Conservation (phyloP, 139 green algal genomes). For the Ettlia oleoabundans region DNA sequence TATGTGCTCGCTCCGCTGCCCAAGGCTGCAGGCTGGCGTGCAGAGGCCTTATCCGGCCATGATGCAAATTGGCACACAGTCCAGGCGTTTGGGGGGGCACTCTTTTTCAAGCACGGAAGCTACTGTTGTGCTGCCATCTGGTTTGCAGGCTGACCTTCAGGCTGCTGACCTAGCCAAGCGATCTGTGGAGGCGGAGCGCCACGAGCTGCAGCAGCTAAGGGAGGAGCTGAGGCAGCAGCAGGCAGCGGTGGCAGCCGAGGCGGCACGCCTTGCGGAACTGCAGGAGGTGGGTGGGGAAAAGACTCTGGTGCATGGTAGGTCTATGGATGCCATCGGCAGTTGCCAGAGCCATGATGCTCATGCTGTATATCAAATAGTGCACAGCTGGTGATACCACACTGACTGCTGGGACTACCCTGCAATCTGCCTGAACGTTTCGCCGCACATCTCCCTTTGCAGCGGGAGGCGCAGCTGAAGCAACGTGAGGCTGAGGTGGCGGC, state of each 20-base stretch:
- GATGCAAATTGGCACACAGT: background rate
- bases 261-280: slow-evolving; percentile 15
- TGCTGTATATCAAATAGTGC: background rate
- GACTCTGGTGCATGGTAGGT: background rate
- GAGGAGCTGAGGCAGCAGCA: slow-evolving; percentile 22
- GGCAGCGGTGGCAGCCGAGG: slow-evolving; percentile 21
- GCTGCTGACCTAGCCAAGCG: slow-evolving; percentile 34
- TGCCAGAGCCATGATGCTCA: background rate
- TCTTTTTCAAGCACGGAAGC: too few relatives aligned
- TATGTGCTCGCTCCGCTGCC: too few relatives aligned
- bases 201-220: slow-evolving; percentile 1
- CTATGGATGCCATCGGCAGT: background rate
- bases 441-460: background rate
- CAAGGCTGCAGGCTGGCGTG: too few relatives aligned
- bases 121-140: background rate
- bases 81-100: too few relatives aligned
- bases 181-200: slow-evolving; percentile 3
- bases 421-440: background rate
- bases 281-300: slow-evolving; percentile 7
- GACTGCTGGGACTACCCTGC: too few relatives aligned
- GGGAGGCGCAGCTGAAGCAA: slow-evolving; percentile 13
- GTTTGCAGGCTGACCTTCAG: slow-evolving; percentile 11
- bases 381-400: background rate
- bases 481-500: slow-evolving; percentile 7
- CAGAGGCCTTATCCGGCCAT: too few relatives aligned